These are phyloP conservation scores for Helenozyma rhizophorensis DNA, from an alignment of 805 yeast genomes.

Conservation along the genomic window DNA sequence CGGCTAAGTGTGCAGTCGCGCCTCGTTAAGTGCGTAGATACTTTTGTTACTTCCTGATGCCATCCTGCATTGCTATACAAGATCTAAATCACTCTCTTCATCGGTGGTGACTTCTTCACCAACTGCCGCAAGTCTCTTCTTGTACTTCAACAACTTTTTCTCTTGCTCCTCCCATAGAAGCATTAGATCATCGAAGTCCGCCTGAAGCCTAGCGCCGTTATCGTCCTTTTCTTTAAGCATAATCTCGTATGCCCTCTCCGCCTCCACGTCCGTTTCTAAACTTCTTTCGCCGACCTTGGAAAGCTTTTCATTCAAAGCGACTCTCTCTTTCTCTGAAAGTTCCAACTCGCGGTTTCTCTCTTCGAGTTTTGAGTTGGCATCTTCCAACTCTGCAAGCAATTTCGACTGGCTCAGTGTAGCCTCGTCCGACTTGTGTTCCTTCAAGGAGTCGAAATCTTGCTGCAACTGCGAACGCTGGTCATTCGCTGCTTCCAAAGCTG, in stretches of 20 bases:
- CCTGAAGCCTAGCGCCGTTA: slow-evolving; percentile 1
- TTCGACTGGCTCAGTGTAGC: too few species aligned
- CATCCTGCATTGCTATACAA: too few species aligned
- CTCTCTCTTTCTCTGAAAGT: slow-evolving; percentile 1
- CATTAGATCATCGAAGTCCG: slow-evolving; percentile 45
- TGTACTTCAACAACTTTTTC: slow-evolving; percentile 57
- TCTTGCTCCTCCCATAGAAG: slow-evolving; percentile 74
- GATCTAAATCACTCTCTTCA: slow-evolving; percentile 61
- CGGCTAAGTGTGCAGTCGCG: too few species aligned
- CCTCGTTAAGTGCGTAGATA: too few species aligned
- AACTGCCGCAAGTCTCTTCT: slow-evolving; percentile 42
- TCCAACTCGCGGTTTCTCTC: neutral
- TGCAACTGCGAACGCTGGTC: too few species aligned
- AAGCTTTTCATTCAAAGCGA: neutral
- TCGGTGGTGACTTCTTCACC: slow-evolving; percentile 68
- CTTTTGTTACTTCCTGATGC: too few species aligned
- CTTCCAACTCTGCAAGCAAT: too few species aligned
- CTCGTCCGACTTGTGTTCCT: too few species aligned
- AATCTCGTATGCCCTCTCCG: neutral
- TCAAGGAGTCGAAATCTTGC: too few species aligned
- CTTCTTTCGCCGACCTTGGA: neutral
- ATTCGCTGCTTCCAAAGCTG: neutral
- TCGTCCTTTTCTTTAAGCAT: neutral
- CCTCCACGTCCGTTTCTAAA: neutral
- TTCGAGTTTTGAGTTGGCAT: slow-evolving; percentile 1